A percentile compares a stretch with the other conserved stretches of the same genome.
phyloP scores from a whole-genome alignment of 2,329 filamentous ascomycete genomes.

The Sarocladium brachiariae region DNA sequence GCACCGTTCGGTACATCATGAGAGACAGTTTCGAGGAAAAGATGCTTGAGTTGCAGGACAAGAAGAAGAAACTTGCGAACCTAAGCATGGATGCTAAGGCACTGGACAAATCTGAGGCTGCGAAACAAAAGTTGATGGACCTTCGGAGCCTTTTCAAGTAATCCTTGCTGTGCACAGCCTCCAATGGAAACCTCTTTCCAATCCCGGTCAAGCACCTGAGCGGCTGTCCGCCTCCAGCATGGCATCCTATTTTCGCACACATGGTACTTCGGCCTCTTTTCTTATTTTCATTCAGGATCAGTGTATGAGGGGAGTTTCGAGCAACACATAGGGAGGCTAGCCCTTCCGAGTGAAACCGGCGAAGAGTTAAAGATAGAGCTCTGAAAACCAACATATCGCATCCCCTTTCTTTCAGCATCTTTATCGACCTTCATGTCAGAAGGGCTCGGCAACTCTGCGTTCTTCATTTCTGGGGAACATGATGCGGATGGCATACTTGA shows the following conservation, averaged over 20 bases:
- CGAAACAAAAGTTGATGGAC: constrained; percentile 56
- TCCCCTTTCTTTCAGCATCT: too few relatives aligned
- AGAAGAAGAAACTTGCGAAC: constrained; percentile 87
- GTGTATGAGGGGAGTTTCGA: background rate
- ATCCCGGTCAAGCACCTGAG: too few relatives aligned
- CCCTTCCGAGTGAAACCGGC: too few relatives aligned
- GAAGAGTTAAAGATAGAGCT: too few relatives aligned
- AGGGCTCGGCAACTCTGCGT: too few relatives aligned
- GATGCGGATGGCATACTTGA: too few relatives aligned
- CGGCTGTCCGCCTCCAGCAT: too few relatives aligned
- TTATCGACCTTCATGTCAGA: too few relatives aligned
- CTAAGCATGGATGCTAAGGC: constrained; percentile 67
- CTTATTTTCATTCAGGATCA: constrained; percentile 24
- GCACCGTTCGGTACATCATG: constrained; percentile 89
- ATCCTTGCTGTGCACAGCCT: constrained; percentile 8
- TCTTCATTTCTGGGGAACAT: too few relatives aligned
- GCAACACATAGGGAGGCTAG: background rate
- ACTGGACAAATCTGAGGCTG: constrained; percentile 44
- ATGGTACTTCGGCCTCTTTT: constrained; percentile 4
- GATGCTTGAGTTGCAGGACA: constrained; percentile 81
- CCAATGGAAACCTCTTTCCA: too few relatives aligned
- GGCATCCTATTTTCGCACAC: too few relatives aligned
- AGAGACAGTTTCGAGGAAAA: constrained; percentile 85
- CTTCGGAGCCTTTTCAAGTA: constrained; percentile 52
- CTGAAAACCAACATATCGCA: too few relatives aligned